A percentile compares a stretch with the other conserved stretches of the same genome.
phyloP scores from a whole-genome alignment of 306 rosid genomes.

The Vigna hirtella region DNA sequence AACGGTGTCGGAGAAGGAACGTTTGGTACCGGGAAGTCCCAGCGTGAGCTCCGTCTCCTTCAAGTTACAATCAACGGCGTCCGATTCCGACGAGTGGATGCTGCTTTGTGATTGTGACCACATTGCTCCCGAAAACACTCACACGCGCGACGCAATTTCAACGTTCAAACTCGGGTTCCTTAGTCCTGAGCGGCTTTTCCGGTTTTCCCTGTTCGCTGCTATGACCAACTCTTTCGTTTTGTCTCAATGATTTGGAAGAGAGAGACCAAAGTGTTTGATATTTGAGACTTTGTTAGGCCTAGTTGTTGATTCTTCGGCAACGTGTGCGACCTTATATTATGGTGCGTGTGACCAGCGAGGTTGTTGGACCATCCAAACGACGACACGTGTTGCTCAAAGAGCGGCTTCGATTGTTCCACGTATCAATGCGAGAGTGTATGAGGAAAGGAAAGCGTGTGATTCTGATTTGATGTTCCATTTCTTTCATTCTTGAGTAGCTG shows the following conservation, averaged over 20 bases:
- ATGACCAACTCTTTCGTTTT: neutral
- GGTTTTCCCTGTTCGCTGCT: neutral
- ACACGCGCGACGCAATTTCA: neutral
- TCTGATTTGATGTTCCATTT: constrained; percentile 8
- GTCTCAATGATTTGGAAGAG: constrained; percentile 11
- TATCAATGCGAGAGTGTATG: neutral
- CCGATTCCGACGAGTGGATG: constrained; percentile 38
- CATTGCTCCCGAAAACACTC: constrained; percentile 34
- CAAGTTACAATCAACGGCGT: constrained; percentile 46
- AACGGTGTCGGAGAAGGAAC: constrained; percentile 55
- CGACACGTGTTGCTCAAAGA: constrained; percentile 39
- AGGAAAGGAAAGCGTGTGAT: constrained; percentile 44
- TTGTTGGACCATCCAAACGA: neutral
- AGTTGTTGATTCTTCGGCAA: neutral
- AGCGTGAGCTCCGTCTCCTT: constrained; percentile 67
- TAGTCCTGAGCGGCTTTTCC: neutral
- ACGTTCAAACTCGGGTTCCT: constrained; percentile 26
- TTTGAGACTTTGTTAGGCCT: neutral
- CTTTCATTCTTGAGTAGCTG: no score
- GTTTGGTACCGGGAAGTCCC: constrained; percentile 68
- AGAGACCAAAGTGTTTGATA: neutral
- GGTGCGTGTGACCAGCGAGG: constrained; percentile 18
- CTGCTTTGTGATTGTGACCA: constrained; percentile 44
- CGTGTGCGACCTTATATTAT: constrained; percentile 33
- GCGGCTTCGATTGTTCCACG: constrained; percentile 49